Percentiles rank a stretch among this genome's conserved stretches.
These are phyloP conservation scores for Cymbopogon flexuosus DNA, from an alignment of 202 grass and related monocot genomes.

Conservation along the genomic window DNA sequence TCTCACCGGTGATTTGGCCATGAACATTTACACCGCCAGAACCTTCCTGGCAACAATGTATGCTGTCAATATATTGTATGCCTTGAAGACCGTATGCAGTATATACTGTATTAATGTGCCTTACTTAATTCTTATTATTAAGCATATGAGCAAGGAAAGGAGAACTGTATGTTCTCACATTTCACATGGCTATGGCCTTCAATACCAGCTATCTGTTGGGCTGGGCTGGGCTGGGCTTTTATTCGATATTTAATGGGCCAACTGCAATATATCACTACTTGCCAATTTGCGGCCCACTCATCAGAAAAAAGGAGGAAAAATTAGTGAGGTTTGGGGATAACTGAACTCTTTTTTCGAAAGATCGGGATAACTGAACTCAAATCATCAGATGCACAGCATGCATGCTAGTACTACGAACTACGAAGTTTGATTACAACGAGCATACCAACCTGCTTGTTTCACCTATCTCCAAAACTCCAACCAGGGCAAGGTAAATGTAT, in stretches of 20 bases:
- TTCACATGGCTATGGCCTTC: neutral
- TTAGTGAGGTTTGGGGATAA: neutral
- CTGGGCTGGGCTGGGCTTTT: neutral
- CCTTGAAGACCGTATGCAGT: neutral
- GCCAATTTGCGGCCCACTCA: too few relatives aligned
- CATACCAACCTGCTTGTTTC: neutral
- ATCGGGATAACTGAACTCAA: neutral
- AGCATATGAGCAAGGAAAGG: neutral
- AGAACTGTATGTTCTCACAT: neutral
- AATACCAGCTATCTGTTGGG: neutral
- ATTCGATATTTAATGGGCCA: neutral
- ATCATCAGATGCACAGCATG: neutral
- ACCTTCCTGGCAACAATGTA: neutral
- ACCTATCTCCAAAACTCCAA: neutral
- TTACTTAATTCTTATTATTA: neutral
- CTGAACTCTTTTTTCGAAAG: too few relatives aligned
- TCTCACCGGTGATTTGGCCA: constrained; percentile 15
- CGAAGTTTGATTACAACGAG: neutral
- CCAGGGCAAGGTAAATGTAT: neutral
- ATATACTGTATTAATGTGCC: neutral
- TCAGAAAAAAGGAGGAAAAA: too few relatives aligned
- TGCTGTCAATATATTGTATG: neutral
- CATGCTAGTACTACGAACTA: too few relatives aligned
- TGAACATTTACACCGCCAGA: constrained; percentile 1
- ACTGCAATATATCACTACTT: neutral